Evolutionary conservation across 768 basidiomycete species (phyloP), one percentile per base, ranked within the genome.

Genomic region (Lactifluus hygrophoroides): DNA sequence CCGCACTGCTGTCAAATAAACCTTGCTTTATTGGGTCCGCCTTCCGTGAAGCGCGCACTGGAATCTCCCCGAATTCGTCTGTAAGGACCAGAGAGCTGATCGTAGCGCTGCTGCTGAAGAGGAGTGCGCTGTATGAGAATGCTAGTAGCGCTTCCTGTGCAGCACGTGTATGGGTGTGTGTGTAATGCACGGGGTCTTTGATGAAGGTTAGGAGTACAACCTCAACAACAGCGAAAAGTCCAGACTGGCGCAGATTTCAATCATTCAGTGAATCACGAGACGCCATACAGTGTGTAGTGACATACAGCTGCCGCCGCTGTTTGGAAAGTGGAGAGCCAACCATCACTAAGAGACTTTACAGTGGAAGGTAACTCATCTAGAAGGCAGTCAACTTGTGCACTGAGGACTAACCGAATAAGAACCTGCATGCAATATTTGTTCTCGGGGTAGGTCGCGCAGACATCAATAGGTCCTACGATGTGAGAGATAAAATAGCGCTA

Each of bases 71-170:
- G 14, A 61, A 56, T 25, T 56, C 60, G 17, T 56, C 50, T 23
- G 47, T 61, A 13, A 61, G 48, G 25, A 61, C 35, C 9, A 56
- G 45, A 34, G 60, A 61, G 19, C 49, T 51, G 35, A 61, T 56
- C 34, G 42, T 56, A 6, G 54, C 60, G 21, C 50, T 61, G 23
- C 37, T 43, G 54, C 32, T 56, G 55, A 61, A 56, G 34, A 61
- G 21, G 23, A 61, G 50, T 14, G 54, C 47, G 44, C 54, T 6
- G n/a, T 61, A 61, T 21, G 60, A 47, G 32, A 61, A 61, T 19
- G 45, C 44, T 17, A 44, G 16, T 9, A 61, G 21, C 5, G 60
- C 60, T 34, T 51, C 21, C 19, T 35, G 34, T 3, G 49, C 49
- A 10, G 51, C 57, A 28, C 16, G 43, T n/a, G 40, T 32, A 19